These are phyloP conservation scores for Colletotrichum tanaceti DNA, from an alignment of 2,329 filamentous ascomycete species.

Conservation along the genomic window DNA sequence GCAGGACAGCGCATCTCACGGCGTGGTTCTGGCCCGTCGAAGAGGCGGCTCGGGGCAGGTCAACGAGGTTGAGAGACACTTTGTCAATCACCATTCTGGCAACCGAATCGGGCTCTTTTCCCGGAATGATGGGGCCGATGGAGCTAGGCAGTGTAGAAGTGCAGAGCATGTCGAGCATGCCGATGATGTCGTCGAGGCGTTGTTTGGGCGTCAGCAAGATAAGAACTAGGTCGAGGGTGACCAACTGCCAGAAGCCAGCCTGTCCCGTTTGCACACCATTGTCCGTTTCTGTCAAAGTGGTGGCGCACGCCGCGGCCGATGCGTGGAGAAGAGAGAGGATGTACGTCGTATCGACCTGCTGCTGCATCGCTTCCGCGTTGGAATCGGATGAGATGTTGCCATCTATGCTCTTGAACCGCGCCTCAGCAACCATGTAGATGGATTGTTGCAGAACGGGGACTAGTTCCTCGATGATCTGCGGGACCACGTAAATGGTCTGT, in stretches of 20 bases:
- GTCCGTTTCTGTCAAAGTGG: slow-evolving; percentile 49
- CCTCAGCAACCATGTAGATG: slow-evolving; percentile 68
- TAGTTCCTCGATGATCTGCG: slow-evolving; percentile 68
- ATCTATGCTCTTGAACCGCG: slow-evolving; percentile 62
- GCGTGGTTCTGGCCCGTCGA: slow-evolving; percentile 55
- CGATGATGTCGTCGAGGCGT: slow-evolving; percentile 69
- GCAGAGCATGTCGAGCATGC: slow-evolving; percentile 73
- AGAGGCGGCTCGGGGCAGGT: slow-evolving; percentile 60
- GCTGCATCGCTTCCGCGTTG: slow-evolving; percentile 51
- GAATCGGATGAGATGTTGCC: slow-evolving; percentile 57
- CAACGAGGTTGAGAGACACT: slow-evolving; percentile 71
- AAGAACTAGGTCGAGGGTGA: slow-evolving; percentile 74
- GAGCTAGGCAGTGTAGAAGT: slow-evolving; percentile 73
- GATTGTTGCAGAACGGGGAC: slow-evolving; percentile 68
- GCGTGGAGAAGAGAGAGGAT: slow-evolving; percentile 76
- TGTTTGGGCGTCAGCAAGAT: slow-evolving; percentile 77
- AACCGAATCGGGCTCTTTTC: slow-evolving; percentile 56
- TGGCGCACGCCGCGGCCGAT: slow-evolving; percentile 70
- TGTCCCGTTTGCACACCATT: slow-evolving; percentile 48
- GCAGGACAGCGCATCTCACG: slow-evolving; percentile 60
- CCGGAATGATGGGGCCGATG: slow-evolving; percentile 72
- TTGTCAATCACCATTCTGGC: slow-evolving; percentile 68
- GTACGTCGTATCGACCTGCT: slow-evolving; percentile 70
- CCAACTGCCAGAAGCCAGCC: slow-evolving; percentile 72
- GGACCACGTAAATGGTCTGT: slow-evolving; percentile 68